A percentile compares a stretch with the other conserved stretches of the same genome.
Conservation (phyloP, 2,329 filamentous ascomycete species). For the Clarireedia monteithiana region DNA sequence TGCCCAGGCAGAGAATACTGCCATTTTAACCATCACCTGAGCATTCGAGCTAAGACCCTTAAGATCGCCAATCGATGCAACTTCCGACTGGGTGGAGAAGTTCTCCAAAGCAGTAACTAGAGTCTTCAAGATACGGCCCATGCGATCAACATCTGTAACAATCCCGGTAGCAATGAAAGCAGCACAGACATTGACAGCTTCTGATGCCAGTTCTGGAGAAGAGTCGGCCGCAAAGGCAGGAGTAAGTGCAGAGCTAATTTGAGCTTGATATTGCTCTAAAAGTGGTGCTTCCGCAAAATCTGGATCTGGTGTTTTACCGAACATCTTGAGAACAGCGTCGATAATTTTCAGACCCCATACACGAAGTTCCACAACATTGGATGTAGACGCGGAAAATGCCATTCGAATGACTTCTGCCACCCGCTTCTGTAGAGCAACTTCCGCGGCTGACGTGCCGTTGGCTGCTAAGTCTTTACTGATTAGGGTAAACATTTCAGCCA, state of each 20-base stretch:
- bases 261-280: slow-evolving; percentile 95
- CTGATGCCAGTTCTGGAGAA: slow-evolving; percentile 88
- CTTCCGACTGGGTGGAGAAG: slow-evolving; percentile 74
- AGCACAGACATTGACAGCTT: slow-evolving; percentile 96
- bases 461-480: slow-evolving; percentile 72
- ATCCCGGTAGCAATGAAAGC: slow-evolving; percentile 96
- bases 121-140: slow-evolving; percentile 94
- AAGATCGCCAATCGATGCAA: slow-evolving; percentile 83
- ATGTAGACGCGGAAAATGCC: slow-evolving; percentile 95
- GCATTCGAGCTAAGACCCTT: slow-evolving; percentile 91
- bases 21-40: slow-evolving; percentile 97
- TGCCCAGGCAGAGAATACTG: slow-evolving; percentile 94
- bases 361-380: slow-evolving; percentile 80
- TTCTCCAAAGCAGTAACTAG: slow-evolving; percentile 86
- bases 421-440: slow-evolving; percentile 69
- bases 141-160: slow-evolving; percentile 94
- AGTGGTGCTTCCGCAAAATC: slow-evolving; percentile 97
- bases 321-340: slow-evolving; percentile 88
- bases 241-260: slow-evolving; percentile 93
- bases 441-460: slow-evolving; percentile 70
- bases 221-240: slow-evolving; percentile 95
- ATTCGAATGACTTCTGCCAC: slow-evolving; percentile 92
- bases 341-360: slow-evolving; percentile 92
- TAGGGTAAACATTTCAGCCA: slow-evolving; percentile 73
- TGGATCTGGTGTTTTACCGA: slow-evolving; percentile 89